phyloP scores from a whole-genome alignment of 768 basidiomycete genomes.

The Leccinum imitatum region DNA sequence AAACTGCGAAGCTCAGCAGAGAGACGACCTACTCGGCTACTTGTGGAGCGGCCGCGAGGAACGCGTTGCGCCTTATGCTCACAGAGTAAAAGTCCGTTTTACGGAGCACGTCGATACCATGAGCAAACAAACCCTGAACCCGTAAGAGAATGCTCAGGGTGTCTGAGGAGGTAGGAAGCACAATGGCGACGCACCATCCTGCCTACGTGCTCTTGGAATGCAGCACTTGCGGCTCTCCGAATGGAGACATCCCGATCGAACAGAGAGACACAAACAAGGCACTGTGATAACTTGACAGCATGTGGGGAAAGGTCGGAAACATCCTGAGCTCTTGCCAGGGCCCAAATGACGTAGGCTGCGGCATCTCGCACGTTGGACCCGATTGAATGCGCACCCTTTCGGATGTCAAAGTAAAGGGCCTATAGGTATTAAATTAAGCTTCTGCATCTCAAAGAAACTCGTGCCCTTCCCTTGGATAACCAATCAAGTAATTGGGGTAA shows the following conservation, averaged over 20 bases:
- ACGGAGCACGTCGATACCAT: slow-evolving; percentile 90
- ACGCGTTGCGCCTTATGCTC: slow-evolving; percentile 80
- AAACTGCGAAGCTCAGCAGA: slow-evolving; percentile 3
- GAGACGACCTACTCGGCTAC: slow-evolving; percentile 74
- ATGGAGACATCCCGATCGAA: slow-evolving; percentile 96
- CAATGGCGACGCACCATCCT: slow-evolving; percentile 63
- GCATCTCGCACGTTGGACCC: slow-evolving; percentile 95
- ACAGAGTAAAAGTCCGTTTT: slow-evolving; percentile 96
- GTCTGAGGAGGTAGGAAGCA: slow-evolving; percentile 4
- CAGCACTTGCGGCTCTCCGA: slow-evolving; percentile 92
- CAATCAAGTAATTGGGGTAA: slow-evolving; percentile 71
- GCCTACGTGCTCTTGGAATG: slow-evolving; percentile 96
- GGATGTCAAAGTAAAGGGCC: slow-evolving; percentile 91
- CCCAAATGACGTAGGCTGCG: slow-evolving; percentile 93
- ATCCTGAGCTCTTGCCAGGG: slow-evolving; percentile 79
- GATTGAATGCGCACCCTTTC: slow-evolving; percentile 89
- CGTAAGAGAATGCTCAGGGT: slow-evolving; percentile 19
- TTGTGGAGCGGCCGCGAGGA: slow-evolving; percentile 79
- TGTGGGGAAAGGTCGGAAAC: slow-evolving; percentile 56
- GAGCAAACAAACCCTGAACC: slow-evolving; percentile 78
- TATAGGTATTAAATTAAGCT: slow-evolving; percentile 33
- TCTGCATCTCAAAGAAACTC: slow-evolving; percentile 9
- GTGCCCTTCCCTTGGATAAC: slow-evolving; percentile 66
- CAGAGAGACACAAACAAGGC: slow-evolving; percentile 75
- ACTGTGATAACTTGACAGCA: slow-evolving; percentile 62